Base-by-base conservation (phyloP, 306 rosid species). In the Heteromeles arbutifolia region DNA sequence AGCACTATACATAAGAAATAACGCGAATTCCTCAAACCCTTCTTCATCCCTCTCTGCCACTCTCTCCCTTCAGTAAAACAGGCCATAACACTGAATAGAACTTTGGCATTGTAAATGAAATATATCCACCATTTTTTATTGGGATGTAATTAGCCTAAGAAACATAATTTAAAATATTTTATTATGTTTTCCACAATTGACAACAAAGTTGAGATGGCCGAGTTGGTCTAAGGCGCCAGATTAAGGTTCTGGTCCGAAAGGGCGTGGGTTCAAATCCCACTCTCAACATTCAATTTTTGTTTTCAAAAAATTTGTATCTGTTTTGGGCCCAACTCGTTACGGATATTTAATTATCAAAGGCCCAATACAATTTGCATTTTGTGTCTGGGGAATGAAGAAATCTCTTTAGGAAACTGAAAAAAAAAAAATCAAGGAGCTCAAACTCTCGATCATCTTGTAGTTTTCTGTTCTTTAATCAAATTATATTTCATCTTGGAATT, bases 181-280 rank as follows among this genome's bases (percentile, higher is more conserved):
- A 0, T 0, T n/a, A 10, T 4, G 0, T 31, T 73, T 41, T 43
- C 4, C 3, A 1, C 14, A 0, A 2, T 0, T 28, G 0, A 0
- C 26, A 19, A 0, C 10, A 3, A 0, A 0, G 85, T 83, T 83
- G 86, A 83, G 66, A 83, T 83, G 83, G 83, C 83, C 86, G 86
- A 83, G 83, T 83, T 83, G 83, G 86, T 79, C 81, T 81, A 81
- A 81, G 85, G 81, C 75, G 81, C 78, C 85, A 81, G 85, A 78
- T 78, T 82, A 78, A 83, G 86, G 86, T 83, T 83, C 83, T 79
- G 86, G 83, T 83, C 86, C 81, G 83, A 59, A 83, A 83, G 81
- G 86, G 86, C 83, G 83, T 79, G 86, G 83, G 83, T 83, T 79
- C 83, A 79, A 78, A 83, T 83, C 86, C 83, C 86, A 79, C 83